Conservation (phyloP, 495 filamentous ascomycete genomes). For the Hypoxylon trugodes region DNA sequence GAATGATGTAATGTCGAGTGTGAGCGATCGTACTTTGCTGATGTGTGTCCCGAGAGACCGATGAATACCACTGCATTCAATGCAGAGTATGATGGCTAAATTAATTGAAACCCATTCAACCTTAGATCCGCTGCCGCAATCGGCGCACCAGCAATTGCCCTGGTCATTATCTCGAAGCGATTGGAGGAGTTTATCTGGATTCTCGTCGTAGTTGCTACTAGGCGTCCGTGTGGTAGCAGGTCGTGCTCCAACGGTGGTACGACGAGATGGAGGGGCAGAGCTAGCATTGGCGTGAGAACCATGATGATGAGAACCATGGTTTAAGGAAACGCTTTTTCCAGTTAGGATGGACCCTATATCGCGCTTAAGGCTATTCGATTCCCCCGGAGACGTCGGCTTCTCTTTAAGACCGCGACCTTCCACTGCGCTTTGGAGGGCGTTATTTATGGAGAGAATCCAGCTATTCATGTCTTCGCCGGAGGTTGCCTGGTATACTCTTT, state of each 20-base stretch:
- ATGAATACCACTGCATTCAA: conserved; percentile 98
- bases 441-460: conserved; percentile 97
- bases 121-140: conserved; percentile 89
- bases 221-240: conserved; percentile 75
- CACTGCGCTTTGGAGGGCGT: conserved; percentile 93
- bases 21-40: conserved; percentile 95
- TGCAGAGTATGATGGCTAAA: conserved; percentile 93
- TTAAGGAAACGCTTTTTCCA: conserved; percentile 87
- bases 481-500: conserved; percentile 96
- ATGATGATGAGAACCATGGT: conserved; percentile 63
- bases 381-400: conserved; percentile 56
- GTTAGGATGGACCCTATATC: conserved; percentile 93
- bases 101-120: conserved; percentile 99
- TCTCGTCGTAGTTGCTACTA: conserved; percentile 77
- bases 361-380: conserved; percentile 66
- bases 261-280: conserved; percentile 70
- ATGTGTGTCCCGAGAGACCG: conserved; percentile 97
- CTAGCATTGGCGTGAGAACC: conserved; percentile 54
- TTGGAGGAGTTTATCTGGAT: conserved; percentile 82
- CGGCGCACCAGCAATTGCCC: conserved; percentile 93
- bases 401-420: conserved; percentile 74
- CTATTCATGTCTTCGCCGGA: conserved; percentile 97
- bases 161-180: conserved; percentile 89
- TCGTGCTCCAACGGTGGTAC: conserved; percentile 86
- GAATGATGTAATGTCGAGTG: conserved; percentile 93